Evolutionary conservation across 768 basidiomycete species (phyloP), one percentile per base, ranked within the genome.

Genomic region (Kwoniella europaea): DNA sequence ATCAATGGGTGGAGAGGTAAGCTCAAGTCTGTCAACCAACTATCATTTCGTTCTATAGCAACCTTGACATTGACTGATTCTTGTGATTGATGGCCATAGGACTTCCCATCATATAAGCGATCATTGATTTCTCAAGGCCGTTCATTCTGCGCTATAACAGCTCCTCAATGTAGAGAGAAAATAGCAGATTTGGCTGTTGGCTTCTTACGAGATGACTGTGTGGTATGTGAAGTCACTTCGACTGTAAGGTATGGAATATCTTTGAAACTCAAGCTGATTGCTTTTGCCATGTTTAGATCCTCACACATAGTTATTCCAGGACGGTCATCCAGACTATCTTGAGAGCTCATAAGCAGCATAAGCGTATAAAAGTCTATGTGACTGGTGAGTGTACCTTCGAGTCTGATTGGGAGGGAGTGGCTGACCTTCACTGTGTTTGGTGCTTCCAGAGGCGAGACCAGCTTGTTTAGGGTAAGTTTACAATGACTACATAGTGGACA

Each of bases 301-400:
- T 99, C 68, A 98, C 94, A 2, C 97, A 99, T 84, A 94, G 93
- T 43, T 95, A 95, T 86, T 98, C 94, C 27, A 88, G 97, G 78
- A 94, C 98, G 56, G 96, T 99, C 66, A 91, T 95, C 86, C 90
- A 93, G 84, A 91, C 95, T 44, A 87, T 99, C 63, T 87, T 98
- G 57, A 88, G 91, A 68, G 95, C 97, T 18, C 93, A 96, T 83
- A 87, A 90, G 79, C 84, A 85, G 69, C 89, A 88, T 82, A 98
- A 98, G 86, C 88, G 95, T 67, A 93, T 98, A 84, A 93, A 92
- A 79, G 96, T 99, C 50, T 98, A 94, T 83, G 96, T 99, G 69
- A 98, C 96, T 0, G 79, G 75, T 72, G 68, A 63, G 67, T 46
- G 35, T 35, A 35, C 7, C 35, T 35, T 35, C 35, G 4, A 7